These are phyloP conservation scores for Wickerhamomyces queroliae DNA, from an alignment of 805 yeast genomes.

Conservation along the genomic window DNA sequence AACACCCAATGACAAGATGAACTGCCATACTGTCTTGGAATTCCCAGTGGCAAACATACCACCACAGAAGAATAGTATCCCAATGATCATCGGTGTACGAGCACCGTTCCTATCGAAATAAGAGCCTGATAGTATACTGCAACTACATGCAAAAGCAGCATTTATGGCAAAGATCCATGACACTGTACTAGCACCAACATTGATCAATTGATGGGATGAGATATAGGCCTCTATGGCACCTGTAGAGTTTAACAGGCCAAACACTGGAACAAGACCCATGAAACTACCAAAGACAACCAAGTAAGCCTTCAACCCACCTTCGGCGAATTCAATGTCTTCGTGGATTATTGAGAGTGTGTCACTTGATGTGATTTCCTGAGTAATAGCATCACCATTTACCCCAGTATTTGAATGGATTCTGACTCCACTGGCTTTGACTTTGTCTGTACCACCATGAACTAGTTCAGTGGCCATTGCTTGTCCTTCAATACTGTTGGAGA, in stretches of 20 bases:
- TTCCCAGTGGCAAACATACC: conserved; percentile 51
- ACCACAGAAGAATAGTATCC: conserved; percentile 35
- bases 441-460: too few species aligned
- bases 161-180: conserved; percentile 64
- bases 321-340: conserved; percentile 36
- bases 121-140: conserved; percentile 50
- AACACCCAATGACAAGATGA: conserved; percentile 50
- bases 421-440: too few species aligned
- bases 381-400: too few species aligned
- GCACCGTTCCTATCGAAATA: conserved; percentile 51
- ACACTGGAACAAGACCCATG: conserved; percentile 45
- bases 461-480: too few species aligned
- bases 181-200: conserved; percentile 38
- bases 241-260: conserved; percentile 51
- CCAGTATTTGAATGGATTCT: too few species aligned
- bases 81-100: conserved; percentile 32
- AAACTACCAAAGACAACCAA: conserved; percentile 52
- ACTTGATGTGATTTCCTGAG: conserved; percentile 4
- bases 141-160: conserved; percentile 39
- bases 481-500: too few species aligned
- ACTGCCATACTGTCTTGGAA: conserved; percentile 49
- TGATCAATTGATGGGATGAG: conserved; percentile 45
- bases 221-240: conserved; percentile 63
- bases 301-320: conserved; percentile 57
- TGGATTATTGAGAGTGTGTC: conserved; percentile 16